These are phyloP conservation scores for Trametes meyenii DNA, from an alignment of 768 basidiomycete species.

Conservation along the genomic window DNA sequence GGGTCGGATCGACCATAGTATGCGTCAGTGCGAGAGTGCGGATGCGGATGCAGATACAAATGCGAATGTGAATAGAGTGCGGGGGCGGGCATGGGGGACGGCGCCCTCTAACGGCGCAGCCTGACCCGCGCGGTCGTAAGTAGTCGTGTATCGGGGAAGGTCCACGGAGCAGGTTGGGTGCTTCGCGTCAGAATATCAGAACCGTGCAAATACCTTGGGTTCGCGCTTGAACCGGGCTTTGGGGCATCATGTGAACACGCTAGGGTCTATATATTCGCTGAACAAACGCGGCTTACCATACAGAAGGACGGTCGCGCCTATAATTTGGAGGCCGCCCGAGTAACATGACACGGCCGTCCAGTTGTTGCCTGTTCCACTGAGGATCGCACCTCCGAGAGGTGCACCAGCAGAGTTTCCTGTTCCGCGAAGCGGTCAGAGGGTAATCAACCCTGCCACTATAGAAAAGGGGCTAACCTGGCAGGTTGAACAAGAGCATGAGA, in stretches of 20 bases:
- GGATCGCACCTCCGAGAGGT: conserved; percentile 28
- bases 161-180: neutral
- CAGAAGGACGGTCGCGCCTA: conserved; percentile 23
- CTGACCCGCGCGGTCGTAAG: no score
- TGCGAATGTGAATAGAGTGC: neutral
- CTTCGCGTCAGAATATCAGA: neutral
- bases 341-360: conserved; percentile 29
- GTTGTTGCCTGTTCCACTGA: conserved; percentile 21
- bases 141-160: neutral
- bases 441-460: neutral
- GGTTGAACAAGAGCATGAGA: conserved; percentile 26
- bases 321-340: conserved; percentile 28
- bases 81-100: no score
- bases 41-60: no score
- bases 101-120: no score
- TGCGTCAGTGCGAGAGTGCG: no score
- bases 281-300: conserved; percentile 20
- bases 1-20: no score
- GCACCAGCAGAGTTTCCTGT: conserved; percentile 28
- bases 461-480: conserved; percentile 19
- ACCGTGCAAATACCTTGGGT: conserved; percentile 17
- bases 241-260: neutral
- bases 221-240: conserved; percentile 28
- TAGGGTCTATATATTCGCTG: neutral
- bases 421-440: neutral